phyloP scores from a whole-genome alignment of 2,329 filamentous ascomycete genomes.

The Neophaeococcomyces aloes region DNA sequence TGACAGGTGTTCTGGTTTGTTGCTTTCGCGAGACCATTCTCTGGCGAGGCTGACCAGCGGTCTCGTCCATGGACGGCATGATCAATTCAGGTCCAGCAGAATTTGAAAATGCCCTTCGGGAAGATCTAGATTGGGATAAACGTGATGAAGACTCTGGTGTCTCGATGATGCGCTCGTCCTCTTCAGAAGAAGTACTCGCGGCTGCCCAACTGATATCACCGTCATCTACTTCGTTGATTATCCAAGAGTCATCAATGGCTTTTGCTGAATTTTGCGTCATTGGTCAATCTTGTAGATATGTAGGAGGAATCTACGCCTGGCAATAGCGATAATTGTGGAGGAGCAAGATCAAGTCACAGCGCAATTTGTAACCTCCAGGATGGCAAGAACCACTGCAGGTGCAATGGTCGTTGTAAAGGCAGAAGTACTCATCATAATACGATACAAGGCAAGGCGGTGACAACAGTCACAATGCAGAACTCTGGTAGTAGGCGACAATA shows the following conservation, averaged over 20 bases:
- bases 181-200: constrained; percentile 1
- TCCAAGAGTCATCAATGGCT: constrained; percentile 13
- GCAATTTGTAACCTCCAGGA: too few relatives aligned
- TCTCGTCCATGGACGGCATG: constrained; percentile 16
- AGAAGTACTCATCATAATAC: too few relatives aligned
- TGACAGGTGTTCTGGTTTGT: not conserved
- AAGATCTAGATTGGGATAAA: not conserved
- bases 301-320: too few relatives aligned
- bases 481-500: not conserved
- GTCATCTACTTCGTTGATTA: constrained; percentile 10
- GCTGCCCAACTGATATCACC: constrained; percentile 7
- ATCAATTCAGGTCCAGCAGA: constrained; percentile 16
- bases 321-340: too few relatives aligned
- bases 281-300: too few relatives aligned
- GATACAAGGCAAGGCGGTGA: too few relatives aligned
- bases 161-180: not conserved
- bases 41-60: not conserved
- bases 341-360: too few relatives aligned
- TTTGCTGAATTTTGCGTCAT: not conserved
- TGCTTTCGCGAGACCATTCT: constrained; percentile 1
- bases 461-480: not conserved
- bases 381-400: too few relatives aligned
- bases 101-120: not conserved
- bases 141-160: not conserved
- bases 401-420: too few relatives aligned